Percentiles rank a stretch among this genome's conserved stretches.
phyloP scores from a whole-genome alignment of 2,329 filamentous ascomycete genomes.

The Phialophora macrospora region DNA sequence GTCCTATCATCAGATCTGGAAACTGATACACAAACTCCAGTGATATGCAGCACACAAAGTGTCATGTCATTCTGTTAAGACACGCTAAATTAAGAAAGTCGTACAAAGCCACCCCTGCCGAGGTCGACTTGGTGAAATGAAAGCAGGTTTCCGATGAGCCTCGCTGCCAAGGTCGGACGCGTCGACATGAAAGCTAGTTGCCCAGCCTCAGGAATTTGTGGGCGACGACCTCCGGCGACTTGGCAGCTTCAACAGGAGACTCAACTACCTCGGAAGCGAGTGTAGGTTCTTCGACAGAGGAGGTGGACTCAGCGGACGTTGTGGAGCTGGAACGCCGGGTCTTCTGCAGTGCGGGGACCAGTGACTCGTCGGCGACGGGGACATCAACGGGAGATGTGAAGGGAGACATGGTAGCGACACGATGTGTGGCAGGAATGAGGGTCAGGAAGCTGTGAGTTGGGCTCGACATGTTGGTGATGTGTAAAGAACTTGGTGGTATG shows the following conservation, averaged over 20 bases:
- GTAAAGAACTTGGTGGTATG: constrained; percentile 4
- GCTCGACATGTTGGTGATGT: constrained; percentile 31
- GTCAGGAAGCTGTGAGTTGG: constrained; percentile 33
- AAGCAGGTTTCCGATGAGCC: not conserved
- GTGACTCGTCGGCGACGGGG: constrained; percentile 20
- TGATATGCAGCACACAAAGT: not conserved
- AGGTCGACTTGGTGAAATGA: not conserved
- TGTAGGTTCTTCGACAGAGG: constrained; percentile 28
- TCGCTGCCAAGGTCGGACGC: not conserved
- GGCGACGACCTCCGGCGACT: constrained; percentile 10
- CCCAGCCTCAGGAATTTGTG: constrained; percentile 32
- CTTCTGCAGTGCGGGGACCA: constrained; percentile 35
- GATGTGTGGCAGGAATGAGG: constrained; percentile 34
- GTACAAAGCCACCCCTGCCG: not conserved
- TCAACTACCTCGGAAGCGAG: constrained; percentile 26
- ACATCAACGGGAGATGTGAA: constrained; percentile 22
- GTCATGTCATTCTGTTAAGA: constrained; percentile 4
- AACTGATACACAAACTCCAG: not conserved
- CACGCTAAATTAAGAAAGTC: constrained; percentile 6
- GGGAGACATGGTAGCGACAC: constrained; percentile 27
- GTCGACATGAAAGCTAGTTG: constrained; percentile 22
- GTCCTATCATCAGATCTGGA: not conserved
- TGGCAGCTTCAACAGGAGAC: constrained; percentile 26
- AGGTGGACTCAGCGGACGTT: constrained; percentile 33
- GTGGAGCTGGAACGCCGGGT: constrained; percentile 38